A percentile compares a stretch with the other conserved stretches of the same genome.
Evolutionary conservation across 192 early-diverging fungal species (phyloP).

Genomic region (Chytriomyces confervae): DNA sequence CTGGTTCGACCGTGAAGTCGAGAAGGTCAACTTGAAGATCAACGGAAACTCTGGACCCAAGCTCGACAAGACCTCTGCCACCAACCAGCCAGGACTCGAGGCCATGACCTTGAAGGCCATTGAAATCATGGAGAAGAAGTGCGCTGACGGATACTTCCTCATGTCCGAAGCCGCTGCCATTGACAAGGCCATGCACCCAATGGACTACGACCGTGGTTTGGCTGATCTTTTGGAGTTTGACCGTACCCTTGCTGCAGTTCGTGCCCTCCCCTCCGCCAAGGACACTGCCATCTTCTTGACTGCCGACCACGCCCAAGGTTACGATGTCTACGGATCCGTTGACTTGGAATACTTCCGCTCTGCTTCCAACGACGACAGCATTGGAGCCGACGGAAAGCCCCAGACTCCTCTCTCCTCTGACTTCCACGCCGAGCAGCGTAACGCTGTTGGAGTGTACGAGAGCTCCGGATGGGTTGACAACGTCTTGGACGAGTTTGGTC

Average conservation of each 20-base stretch:
- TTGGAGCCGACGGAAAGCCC: conserved; percentile 3
- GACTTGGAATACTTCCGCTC: conserved; percentile 61
- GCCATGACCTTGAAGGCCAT: conserved; percentile 67
- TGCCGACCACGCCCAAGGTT: conserved; percentile 69
- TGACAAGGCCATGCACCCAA: conserved; percentile 67
- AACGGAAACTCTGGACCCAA: conserved; percentile 45
- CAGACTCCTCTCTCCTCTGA: background rate
- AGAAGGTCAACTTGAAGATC: conserved; percentile 53
- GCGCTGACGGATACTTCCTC: conserved; percentile 68
- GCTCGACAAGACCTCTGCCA: conserved; percentile 47
- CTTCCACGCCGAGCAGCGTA: conserved; percentile 34
- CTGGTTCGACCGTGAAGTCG: conserved; percentile 69
- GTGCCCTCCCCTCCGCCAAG: conserved; percentile 59
- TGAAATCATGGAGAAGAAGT: conserved; percentile 62
- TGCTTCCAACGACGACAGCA: conserved; percentile 40
- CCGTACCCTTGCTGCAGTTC: conserved; percentile 61
- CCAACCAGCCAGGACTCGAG: conserved; percentile 63
- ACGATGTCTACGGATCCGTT: conserved; percentile 69
- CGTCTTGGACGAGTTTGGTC: conserved; percentile 40
- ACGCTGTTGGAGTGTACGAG: conserved; percentile 38
- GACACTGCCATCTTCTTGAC: conserved; percentile 65
- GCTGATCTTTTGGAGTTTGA: conserved; percentile 71
- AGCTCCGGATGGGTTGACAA: conserved; percentile 45
- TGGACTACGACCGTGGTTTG: conserved; percentile 67
- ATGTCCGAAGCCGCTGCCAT: conserved; percentile 71